A percentile compares a stretch with the other conserved stretches of the same genome.
Conservation (phyloP, 2,329 filamentous ascomycete genomes). For the Cladophialophora psammophila region DNA sequence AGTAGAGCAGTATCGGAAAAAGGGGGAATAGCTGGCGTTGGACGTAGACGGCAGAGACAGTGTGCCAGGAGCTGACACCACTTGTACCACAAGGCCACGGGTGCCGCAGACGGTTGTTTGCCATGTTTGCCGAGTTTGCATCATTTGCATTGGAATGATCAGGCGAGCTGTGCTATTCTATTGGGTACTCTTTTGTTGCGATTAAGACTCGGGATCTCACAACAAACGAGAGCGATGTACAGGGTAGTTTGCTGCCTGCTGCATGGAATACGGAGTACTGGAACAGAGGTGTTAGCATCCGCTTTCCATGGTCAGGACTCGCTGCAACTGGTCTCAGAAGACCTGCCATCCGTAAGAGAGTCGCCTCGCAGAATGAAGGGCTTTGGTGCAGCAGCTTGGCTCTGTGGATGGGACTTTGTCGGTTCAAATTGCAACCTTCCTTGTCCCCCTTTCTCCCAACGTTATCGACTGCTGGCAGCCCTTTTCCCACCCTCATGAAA, state of each 20-base stretch:
- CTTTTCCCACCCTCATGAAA: background rate
- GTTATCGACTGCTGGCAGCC: background rate
- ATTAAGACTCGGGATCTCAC: background rate
- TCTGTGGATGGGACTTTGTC: background rate
- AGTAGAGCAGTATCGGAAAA: background rate
- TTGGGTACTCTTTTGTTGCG: background rate
- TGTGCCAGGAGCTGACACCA: too few relatives aligned
- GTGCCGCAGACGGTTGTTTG: background rate
- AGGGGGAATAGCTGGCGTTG: background rate
- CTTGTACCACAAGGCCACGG: too few relatives aligned
- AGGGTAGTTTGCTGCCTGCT: background rate
- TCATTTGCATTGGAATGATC: background rate
- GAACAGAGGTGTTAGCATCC: background rate
- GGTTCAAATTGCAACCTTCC: background rate
- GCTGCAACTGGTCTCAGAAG: background rate
- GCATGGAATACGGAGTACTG: background rate
- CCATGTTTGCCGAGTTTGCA: slow-evolving; percentile 13
- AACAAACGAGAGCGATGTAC: background rate
- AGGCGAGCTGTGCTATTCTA: background rate
- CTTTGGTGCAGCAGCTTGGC: background rate
- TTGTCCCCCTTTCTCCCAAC: background rate
- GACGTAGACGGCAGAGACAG: background rate
- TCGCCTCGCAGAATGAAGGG: background rate
- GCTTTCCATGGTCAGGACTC: background rate
- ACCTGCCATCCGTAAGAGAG: background rate